Base-by-base conservation (phyloP, 2,329 filamentous ascomycete species). In the Trichoderma endophyticum region DNA sequence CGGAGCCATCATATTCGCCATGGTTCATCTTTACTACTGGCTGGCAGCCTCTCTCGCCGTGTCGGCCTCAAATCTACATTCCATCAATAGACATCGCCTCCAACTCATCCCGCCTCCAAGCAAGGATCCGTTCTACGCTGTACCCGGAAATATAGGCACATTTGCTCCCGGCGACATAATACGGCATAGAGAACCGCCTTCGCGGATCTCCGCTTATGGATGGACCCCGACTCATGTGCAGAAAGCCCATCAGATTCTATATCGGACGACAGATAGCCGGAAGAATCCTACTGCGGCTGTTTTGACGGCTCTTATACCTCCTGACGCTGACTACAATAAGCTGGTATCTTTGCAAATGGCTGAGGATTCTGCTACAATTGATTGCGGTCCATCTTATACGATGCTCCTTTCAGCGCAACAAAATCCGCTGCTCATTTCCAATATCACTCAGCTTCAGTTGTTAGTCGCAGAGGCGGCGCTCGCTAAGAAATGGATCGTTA, bases 401-500 rank as follows among this genome's bases (percentile, higher is more conserved):
- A 73, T 78, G 26, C 77, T 77, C 36, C 30, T 74, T 1, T 21
- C 34, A 11, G 70, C 73, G 1, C 60, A 60, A 2, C 39, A 56
- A 0, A 24, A 82, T 9, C 79, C 82, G 0, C 79, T 83, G 64
- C 78, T 85, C 63, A 80, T 81, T 3, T 80, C 82, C 11, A 77
- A 79, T 39, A 75, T 72, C 1, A 76, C 73, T 7, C 72, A 77
- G 57, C 11, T 67, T 7, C 75, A 78, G 73, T 51, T 77, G 0
- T 61, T 79, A 9, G 60, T 78, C 8, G 72, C 77, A 3, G 73
- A 77, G n/a, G 65, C 71, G 2, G 74, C 73, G 2, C 81, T 88
- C 3, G 78, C 77, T 6, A 71, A 80, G 74, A 85, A 85, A 7
- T 87, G 84, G 84, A 78, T 83, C n/a, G 83, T 88, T n/a, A 83